A percentile compares a stretch with the other conserved stretches of the same genome.
Conservation (phyloP, 2,329 filamentous ascomycete species). For the Fusarium graminum region DNA sequence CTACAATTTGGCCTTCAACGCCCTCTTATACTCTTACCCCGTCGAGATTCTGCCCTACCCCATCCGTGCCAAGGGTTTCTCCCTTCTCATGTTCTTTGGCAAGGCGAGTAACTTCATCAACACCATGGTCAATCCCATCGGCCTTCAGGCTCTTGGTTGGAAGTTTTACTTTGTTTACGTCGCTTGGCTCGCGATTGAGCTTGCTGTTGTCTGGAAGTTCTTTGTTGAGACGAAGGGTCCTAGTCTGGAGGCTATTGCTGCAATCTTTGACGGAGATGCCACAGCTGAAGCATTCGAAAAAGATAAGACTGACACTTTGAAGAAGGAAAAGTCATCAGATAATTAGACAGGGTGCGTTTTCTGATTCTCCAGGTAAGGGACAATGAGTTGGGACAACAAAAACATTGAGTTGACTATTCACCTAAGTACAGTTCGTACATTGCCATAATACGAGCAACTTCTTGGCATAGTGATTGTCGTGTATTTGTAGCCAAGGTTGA, state of each 20-base stretch:
- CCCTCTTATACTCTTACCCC: conserved; percentile 32
- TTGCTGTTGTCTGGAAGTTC: conserved; percentile 1
- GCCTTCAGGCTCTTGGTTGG: conserved; percentile 1
- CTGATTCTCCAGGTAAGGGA: no score
- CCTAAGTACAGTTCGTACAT: no score
- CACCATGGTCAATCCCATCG: conserved; percentile 12
- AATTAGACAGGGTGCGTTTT: no score
- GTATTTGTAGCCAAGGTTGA: no score
- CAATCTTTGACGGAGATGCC: no score
- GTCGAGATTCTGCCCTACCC: conserved; percentile 33
- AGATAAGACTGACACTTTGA: no score
- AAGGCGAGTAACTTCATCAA: conserved; percentile 19
- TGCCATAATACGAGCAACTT: no score
- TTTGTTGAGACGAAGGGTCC: conserved; percentile 13
- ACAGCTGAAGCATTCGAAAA: no score
- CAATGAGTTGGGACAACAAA: no score
- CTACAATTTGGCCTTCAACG: conserved; percentile 41
- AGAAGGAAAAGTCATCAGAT: no score
- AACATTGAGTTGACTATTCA: no score
- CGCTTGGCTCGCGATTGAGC: conserved; percentile 5
- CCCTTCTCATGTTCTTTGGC: conserved; percentile 34
- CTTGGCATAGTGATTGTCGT: no score
- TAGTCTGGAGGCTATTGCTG: conserved; percentile 5
- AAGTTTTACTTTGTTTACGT: conserved; percentile 13
- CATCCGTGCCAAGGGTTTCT: conserved; percentile 35